These are phyloP conservation scores for Hordeum marinum DNA, from an alignment of 176 grass and related monocot species.

Conservation along the genomic window DNA sequence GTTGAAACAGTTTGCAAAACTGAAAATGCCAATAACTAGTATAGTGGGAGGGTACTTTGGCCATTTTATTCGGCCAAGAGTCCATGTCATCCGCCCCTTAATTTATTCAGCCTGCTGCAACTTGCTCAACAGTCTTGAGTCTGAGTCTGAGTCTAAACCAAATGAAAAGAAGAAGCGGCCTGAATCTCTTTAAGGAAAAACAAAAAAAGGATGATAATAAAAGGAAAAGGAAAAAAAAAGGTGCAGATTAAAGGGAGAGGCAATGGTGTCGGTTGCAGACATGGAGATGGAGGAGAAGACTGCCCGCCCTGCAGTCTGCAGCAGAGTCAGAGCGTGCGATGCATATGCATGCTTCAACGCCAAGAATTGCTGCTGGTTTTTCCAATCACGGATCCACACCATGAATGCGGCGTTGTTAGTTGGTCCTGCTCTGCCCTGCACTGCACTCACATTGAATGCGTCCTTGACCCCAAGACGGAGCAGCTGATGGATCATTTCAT, in stretches of 20 bases:
- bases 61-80: background rate
- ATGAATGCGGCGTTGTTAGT: conserved; percentile 33
- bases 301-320: background rate
- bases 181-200: background rate
- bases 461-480: conserved; percentile 5
- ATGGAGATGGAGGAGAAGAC: background rate
- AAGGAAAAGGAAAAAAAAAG: background rate
- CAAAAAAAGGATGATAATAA: background rate
- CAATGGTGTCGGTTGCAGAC: background rate
- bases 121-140: background rate
- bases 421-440: background rate
- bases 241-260: background rate
- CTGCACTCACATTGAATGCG: conserved; percentile 8
- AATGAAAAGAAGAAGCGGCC: background rate
- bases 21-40: background rate
- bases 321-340: background rate
- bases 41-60: background rate
- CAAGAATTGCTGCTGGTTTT: conserved; percentile 5
- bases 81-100: background rate
- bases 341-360: conserved; percentile 6
- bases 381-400: conserved; percentile 17
- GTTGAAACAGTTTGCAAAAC: background rate
- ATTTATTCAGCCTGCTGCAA: background rate
- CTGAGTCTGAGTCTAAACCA: no score
- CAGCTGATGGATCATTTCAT: background rate